Evolutionary conservation across 495 filamentous ascomycete genomes (phyloP), one percentile per base, ranked within the genome.

Genomic region (Tuber indicum): DNA sequence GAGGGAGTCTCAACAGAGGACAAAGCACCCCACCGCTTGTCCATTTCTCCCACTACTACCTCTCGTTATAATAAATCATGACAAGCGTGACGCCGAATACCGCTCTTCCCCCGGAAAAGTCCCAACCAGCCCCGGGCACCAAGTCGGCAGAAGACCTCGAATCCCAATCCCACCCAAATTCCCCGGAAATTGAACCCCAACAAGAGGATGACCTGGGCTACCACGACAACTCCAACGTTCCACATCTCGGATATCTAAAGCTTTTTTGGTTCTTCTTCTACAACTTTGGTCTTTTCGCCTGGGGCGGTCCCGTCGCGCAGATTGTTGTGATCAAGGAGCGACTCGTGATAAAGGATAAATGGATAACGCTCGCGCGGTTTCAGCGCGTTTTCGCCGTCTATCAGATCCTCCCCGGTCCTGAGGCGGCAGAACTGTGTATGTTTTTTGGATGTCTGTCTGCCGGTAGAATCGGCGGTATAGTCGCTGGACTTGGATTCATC

Each of bases 261-360:
- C 81, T 85, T 12, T 85, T 85, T 58, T 85, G 84, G 83, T 84
- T 82, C 71, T 85, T 85, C 78, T 85, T 85, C 77, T 83, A 81
- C 70, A 84, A 84, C 74, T 85, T 85, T 74, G 83, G 84, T 32
- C 78, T 84, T 70, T 85, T 85, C 74, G 83, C 84, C 32, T 85
- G 84, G 84, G 84, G 84, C 14, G 83, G 84, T n/a, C 82, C 84
- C 3, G 84, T 85, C n/a, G 84, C 83, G 12, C 84, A 85, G 73
- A 85, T 85, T 47, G 82, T 81, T 10, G 71, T 85, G 4, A 84
- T 85, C 49, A 85, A 85, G 77, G 83, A 85, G 66, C 80, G 75
- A 17, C 78, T 85, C 19, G 84, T 85, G 3, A 78, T 84, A 3
- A 41, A 84, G 78, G 84, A 85, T 4, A 76, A 84, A 82, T 85